Conservation (phyloP, 257 asterid species). For the Solanum appendiculatum region DNA sequence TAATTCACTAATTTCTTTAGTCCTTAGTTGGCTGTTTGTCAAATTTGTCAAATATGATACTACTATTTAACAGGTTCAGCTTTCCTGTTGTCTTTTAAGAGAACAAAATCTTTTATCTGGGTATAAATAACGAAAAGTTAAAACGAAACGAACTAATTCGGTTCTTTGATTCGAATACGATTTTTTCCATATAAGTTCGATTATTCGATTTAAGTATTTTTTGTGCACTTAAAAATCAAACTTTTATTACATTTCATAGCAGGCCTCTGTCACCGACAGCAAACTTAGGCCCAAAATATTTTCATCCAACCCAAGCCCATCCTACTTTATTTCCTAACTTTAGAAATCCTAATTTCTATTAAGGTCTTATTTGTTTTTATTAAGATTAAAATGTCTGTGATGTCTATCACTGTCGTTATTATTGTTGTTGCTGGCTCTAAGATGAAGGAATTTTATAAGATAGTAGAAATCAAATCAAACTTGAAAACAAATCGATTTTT, state of each 20-base stretch:
- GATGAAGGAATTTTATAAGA: neutral
- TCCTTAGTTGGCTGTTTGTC: neutral
- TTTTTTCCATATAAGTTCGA: neutral
- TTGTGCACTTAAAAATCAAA: neutral
- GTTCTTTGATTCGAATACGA: neutral
- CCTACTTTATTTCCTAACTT: no score
- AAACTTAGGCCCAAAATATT: neutral
- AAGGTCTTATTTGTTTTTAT: no score
- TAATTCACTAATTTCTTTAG: neutral
- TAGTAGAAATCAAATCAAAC: no score
- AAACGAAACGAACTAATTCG: no score
- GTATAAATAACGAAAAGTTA: no score
- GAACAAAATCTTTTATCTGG: neutral
- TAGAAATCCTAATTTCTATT: no score
- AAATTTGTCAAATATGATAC: neutral
- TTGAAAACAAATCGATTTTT: no score
- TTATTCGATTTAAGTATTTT: no score
- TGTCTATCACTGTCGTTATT: no score
- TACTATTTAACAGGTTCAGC: neutral
- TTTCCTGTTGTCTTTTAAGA: neutral
- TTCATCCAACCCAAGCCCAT: neutral
- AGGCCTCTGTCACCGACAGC: neutral
- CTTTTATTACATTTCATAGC: neutral
- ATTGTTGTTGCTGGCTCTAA: no score
- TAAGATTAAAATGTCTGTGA: no score